A percentile compares a stretch with the other conserved stretches of the same genome.
phyloP scores from a whole-genome alignment of 352 stramenopile genomes.

The Globisporangium sylvaticum region DNA sequence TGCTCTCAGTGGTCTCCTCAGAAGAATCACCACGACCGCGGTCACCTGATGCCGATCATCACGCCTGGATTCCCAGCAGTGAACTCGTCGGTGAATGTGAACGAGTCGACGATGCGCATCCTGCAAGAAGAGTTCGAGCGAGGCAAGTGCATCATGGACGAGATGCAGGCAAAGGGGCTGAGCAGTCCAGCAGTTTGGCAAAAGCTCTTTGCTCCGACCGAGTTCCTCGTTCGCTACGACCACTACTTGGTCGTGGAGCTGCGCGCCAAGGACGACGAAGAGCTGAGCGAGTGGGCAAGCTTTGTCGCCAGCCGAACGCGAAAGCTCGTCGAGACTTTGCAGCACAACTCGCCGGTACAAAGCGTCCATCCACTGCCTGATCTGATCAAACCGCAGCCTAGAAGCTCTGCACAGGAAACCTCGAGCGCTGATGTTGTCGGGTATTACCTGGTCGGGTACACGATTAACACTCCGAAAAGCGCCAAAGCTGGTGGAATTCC shows the following conservation, averaged over 20 bases:
- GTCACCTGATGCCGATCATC: constrained; percentile 86
- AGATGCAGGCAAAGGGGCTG: constrained; percentile 55
- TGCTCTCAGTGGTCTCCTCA: constrained; percentile 70
- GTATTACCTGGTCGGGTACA: constrained; percentile 77
- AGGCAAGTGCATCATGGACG: constrained; percentile 72
- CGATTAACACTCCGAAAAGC: constrained; percentile 16
- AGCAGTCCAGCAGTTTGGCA: constrained; percentile 69
- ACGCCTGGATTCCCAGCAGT: constrained; percentile 78
- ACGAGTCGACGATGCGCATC: constrained; percentile 67
- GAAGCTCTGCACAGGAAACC: not conserved
- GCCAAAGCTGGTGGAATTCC: constrained; percentile 6
- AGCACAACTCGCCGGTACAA: constrained; percentile 56
- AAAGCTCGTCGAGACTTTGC: constrained; percentile 79
- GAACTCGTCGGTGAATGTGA: constrained; percentile 86
- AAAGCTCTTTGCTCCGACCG: constrained; percentile 66
- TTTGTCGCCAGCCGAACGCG: constrained; percentile 81
- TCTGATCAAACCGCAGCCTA: constrained; percentile 35
- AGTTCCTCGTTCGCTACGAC: constrained; percentile 83
- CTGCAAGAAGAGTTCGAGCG: constrained; percentile 73
- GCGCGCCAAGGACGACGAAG: constrained; percentile 44
- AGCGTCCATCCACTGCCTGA: constrained; percentile 72
- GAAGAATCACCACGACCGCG: constrained; percentile 71
- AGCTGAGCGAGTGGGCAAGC: constrained; percentile 60
- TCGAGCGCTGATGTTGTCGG: constrained; percentile 21
- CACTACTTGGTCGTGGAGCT: constrained; percentile 77